Evolutionary conservation across 345 rosid genomes (phyloP).

Genomic region (Pseudoturritis turrita): DNA sequence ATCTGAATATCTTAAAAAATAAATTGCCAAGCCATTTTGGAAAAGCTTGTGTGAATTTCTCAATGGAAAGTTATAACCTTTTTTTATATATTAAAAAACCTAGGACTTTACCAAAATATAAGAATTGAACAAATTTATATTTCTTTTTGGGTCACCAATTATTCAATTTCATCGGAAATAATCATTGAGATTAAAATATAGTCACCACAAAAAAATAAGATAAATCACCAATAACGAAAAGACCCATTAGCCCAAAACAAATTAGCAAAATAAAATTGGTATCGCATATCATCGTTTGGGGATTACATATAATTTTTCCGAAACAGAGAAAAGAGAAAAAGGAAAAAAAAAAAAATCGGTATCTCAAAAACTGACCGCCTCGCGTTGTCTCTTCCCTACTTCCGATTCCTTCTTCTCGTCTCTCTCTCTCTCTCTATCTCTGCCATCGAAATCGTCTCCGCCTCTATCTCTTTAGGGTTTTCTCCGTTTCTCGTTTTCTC

Average conservation of each 20-base stretch:
- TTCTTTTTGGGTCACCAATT: background rate
- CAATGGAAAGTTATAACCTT: background rate
- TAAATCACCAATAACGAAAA: background rate
- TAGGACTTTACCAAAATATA: background rate
- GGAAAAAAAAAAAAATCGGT: background rate
- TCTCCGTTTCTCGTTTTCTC: background rate
- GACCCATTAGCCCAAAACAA: conserved; percentile 5
- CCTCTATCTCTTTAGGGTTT: conserved; percentile 21
- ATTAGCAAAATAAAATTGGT: background rate
- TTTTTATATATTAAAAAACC: background rate
- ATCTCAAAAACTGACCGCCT: conserved; percentile 25
- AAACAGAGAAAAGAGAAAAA: background rate
- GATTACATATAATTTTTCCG: conserved; percentile 7
- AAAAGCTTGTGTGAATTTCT: background rate
- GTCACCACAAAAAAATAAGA: background rate
- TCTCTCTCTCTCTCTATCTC: background rate
- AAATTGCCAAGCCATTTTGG: background rate
- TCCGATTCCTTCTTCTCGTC: conserved; percentile 16
- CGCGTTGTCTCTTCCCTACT: conserved; percentile 23
- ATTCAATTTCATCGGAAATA: background rate
- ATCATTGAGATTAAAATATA: background rate
- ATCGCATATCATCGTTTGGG: background rate
- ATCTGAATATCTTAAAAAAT: background rate
- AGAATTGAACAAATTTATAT: background rate
- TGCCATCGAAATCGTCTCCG: conserved; percentile 23